Evolutionary conservation across 768 basidiomycete species (phyloP).

Genomic region (Xerocomus spinulosus): DNA sequence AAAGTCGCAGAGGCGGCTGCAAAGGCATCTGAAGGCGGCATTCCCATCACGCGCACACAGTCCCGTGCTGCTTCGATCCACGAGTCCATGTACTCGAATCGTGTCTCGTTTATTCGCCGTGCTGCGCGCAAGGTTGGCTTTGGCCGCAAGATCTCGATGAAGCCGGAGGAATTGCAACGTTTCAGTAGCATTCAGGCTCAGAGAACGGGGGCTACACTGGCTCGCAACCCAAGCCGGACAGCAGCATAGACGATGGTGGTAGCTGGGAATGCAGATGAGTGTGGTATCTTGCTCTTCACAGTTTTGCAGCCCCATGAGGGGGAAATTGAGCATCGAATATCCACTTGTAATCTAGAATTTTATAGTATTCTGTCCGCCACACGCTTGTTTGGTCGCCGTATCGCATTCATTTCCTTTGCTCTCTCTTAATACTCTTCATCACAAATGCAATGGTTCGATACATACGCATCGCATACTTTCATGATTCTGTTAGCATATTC

Average conservation of each 20-base stretch:
- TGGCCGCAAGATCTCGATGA: conserved; percentile 72
- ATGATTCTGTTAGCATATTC: conserved; percentile 8
- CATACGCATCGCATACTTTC: conserved; percentile 16
- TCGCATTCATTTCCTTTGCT: conserved; percentile 17
- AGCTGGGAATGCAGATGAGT: conserved; percentile 16
- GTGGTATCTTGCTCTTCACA: conserved; percentile 19
- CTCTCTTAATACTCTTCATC: conserved; percentile 6
- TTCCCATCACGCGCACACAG: conserved; percentile 80
- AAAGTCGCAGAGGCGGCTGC: conserved; percentile 39
- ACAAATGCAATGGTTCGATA: conserved; percentile 15
- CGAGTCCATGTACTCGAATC: conserved; percentile 92
- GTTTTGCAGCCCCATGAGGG: conserved; percentile 7
- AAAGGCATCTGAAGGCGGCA: conserved; percentile 33
- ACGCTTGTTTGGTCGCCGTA: conserved; percentile 13
- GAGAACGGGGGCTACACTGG: conserved; percentile 69
- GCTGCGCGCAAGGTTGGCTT: conserved; percentile 88
- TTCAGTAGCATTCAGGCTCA: conserved; percentile 86
- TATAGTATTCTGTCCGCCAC: conserved; percentile 18
- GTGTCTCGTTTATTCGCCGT: conserved; percentile 88
- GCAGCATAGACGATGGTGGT: conserved; percentile 34
- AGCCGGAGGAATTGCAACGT: conserved; percentile 79
- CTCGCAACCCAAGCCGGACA: conserved; percentile 70
- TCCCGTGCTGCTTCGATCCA: conserved; percentile 88
- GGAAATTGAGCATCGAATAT: conserved; percentile 27
- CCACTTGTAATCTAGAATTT: conserved; percentile 33